Evolutionary conservation across 805 yeast species (phyloP).

Genomic region (Wickerhamiella vanderwaltii): DNA sequence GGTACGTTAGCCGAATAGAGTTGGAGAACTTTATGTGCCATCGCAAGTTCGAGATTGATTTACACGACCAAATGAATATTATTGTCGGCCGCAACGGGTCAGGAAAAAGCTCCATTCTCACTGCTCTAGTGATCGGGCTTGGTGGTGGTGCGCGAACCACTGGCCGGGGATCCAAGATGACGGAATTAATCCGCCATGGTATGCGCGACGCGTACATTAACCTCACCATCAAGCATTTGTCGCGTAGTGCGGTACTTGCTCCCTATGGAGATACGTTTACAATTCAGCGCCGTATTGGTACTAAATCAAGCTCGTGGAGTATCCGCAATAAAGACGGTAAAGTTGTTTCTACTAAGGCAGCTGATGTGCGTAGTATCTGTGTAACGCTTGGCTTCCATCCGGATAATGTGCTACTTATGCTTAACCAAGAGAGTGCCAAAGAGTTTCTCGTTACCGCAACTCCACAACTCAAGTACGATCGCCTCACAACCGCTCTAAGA

Average conservation of each 20-base stretch:
- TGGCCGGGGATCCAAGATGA: constrained; percentile 64
- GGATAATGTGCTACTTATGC: constrained; percentile 81
- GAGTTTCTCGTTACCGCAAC: constrained; percentile 72
- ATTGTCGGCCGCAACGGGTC: constrained; percentile 86
- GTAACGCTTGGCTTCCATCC: constrained; percentile 64
- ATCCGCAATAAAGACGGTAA: constrained; percentile 43
- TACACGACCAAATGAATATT: constrained; percentile 74
- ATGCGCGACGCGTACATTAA: constrained; percentile 52
- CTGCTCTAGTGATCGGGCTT: constrained; percentile 75
- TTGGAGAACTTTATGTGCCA: constrained; percentile 41
- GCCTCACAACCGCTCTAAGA: constrained; percentile 49
- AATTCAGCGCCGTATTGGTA: constrained; percentile 50
- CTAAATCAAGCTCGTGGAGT: constrained; percentile 42
- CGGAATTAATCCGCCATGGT: constrained; percentile 67
- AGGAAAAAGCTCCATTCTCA: constrained; percentile 79
- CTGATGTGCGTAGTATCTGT: constrained; percentile 56
- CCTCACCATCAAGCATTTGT: constrained; percentile 41
- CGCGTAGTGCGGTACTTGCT: constrained; percentile 40
- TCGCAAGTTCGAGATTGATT: constrained; percentile 55
- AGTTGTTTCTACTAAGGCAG: constrained; percentile 47
- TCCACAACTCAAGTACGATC: constrained; percentile 56
- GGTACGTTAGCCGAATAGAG: constrained; percentile 45
- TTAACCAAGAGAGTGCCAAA: constrained; percentile 90
- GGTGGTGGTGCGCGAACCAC: constrained; percentile 86
- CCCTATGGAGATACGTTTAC: constrained; percentile 56